Evolutionary conservation across 2,329 filamentous ascomycete species (phyloP).

Genomic region (Sporothrix protearum): DNA sequence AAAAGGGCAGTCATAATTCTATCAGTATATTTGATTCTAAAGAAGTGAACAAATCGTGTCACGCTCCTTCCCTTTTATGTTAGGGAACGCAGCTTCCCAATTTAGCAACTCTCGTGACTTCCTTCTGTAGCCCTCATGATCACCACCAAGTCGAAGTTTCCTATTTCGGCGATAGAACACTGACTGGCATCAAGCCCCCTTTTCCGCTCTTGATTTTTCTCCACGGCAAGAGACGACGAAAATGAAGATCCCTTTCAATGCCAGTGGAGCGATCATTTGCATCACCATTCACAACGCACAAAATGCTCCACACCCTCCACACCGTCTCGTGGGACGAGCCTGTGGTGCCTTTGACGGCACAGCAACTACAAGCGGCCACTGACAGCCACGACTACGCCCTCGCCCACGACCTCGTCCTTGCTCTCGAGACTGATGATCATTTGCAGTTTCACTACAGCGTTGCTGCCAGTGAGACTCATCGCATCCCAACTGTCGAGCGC

Average conservation of each 20-base stretch:
- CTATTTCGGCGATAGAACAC: background rate
- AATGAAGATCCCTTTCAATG: no score
- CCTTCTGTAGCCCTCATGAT: background rate
- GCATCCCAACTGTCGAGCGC: background rate
- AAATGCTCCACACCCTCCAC: background rate
- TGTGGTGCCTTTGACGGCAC: background rate
- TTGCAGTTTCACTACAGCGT: conserved; percentile 14
- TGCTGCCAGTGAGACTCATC: background rate
- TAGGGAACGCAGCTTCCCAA: background rate
- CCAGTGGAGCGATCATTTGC: background rate
- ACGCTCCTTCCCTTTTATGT: background rate
- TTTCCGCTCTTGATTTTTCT: background rate
- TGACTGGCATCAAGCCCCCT: background rate
- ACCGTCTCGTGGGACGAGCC: background rate
- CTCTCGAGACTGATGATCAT: conserved; percentile 18
- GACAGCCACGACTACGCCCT: conserved; percentile 20
- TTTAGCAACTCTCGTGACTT: background rate
- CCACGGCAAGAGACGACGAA: no score
- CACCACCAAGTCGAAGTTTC: background rate
- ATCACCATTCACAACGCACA: background rate
- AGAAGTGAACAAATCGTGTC: background rate
- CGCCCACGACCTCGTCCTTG: conserved; percentile 19
- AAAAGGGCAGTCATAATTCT: background rate
- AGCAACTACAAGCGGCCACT: background rate
- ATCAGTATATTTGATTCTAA: background rate